These are phyloP conservation scores for Ramicandelaber brevisporus DNA, from an alignment of 192 early-diverging fungal genomes.

Conservation along the genomic window DNA sequence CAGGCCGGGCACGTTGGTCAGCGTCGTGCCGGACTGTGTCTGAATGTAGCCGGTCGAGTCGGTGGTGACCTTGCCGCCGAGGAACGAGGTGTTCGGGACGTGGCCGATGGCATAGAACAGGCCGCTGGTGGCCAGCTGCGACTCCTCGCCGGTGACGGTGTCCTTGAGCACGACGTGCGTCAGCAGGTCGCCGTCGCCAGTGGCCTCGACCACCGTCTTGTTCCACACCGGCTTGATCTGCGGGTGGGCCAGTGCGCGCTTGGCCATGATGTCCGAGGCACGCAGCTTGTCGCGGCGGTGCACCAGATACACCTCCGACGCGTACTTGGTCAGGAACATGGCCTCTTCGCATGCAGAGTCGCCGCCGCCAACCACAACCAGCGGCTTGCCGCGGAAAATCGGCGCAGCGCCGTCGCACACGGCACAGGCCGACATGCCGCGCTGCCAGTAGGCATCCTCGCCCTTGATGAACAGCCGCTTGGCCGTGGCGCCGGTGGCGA, in stretches of 20 bases:
- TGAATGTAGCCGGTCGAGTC: conserved; percentile 80
- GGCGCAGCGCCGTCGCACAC: conserved; percentile 97
- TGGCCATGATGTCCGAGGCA: conserved; percentile 93
- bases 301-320: conserved; percentile 76
- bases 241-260: conserved; percentile 56
- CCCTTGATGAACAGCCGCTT: conserved; percentile 72
- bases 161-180: conserved; percentile 43
- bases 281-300: conserved; percentile 88
- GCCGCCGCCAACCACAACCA: conserved; percentile 90
- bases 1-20: conserved; percentile 79
- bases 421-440: conserved; percentile 96
- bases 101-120: conserved; percentile 98
- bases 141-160: conserved; percentile 38
- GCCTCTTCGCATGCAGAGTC: conserved; percentile 94
- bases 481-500: conserved; percentile 98
- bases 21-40: conserved; percentile 45
- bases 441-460: conserved; percentile 89
- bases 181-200: conserved; percentile 67
- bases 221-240: conserved; percentile 89
- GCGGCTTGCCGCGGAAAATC: conserved; percentile 85
- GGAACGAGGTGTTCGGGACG: conserved; percentile 53
- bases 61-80: conserved; percentile 49
- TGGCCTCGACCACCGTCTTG: conserved; percentile 53
- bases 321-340: conserved; percentile 90
- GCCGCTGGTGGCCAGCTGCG: conserved; percentile 54